Evolutionary conservation across 208 protist species (phyloP).

Genomic region (Trypanosoma caninum): DNA sequence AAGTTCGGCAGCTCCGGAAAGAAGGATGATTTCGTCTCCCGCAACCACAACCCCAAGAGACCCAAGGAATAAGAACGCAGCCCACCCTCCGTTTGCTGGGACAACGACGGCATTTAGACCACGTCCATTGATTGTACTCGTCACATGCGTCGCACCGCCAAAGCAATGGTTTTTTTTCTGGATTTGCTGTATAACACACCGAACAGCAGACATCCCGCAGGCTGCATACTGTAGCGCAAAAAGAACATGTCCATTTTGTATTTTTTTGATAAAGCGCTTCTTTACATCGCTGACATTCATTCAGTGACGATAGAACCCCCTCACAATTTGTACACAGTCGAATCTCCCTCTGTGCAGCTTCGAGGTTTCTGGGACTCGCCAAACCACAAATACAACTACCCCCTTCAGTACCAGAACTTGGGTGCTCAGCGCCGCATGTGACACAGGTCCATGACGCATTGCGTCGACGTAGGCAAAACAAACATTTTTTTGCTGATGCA

Average conservation of each 20-base stretch:
- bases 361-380: constrained; percentile 18
- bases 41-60: constrained; percentile 71
- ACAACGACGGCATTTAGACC: constrained; percentile 63
- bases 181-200: constrained; percentile 42
- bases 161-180: constrained; percentile 34
- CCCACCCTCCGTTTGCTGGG: constrained; percentile 23
- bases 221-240: constrained; percentile 34
- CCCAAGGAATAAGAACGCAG: constrained; percentile 39
- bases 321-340: constrained; percentile 39
- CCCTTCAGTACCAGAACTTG: not conserved
- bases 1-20: constrained; percentile 35
- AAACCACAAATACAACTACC: constrained; percentile 29
- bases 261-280: constrained; percentile 4
- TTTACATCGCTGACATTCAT: constrained; percentile 32
- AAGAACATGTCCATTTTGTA: constrained; percentile 22
- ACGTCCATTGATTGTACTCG: constrained; percentile 61
- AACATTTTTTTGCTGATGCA: constrained; percentile 51
- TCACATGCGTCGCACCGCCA: constrained; percentile 67
- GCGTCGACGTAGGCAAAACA: constrained; percentile 40
- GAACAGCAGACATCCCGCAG: constrained; percentile 55
- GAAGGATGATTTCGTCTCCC: constrained; percentile 55
- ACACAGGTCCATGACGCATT: constrained; percentile 55
- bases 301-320: constrained; percentile 15
- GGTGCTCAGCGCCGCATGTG: constrained; percentile 27
- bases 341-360: constrained; percentile 6